Evolutionary conservation across 345 rosid genomes (phyloP), one percentile per base, ranked within the genome.

Genomic region (Rhizophora mangle): DNA sequence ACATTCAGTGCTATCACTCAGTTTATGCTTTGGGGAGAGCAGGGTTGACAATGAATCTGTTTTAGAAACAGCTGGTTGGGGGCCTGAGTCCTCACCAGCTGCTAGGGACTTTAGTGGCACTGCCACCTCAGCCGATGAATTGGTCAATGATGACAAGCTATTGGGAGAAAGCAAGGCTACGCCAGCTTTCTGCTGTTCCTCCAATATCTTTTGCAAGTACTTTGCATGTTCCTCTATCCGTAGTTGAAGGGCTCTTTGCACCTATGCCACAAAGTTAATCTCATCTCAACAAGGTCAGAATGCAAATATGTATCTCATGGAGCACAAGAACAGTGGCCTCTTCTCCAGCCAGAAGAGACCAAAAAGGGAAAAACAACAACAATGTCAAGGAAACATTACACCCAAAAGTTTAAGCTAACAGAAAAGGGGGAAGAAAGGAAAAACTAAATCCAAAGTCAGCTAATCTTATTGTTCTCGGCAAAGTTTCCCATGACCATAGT

Each of bases 171-270:
- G 65, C 29, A 84, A 65, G 60, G 75, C 82, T 31, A 69, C 60
- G 52, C 96, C 92, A 34, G 89, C 81, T 83, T 81, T 85, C 83
- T 84, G 86, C 64, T 93, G 96, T 62, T 93, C 89, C 76, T 89
- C 98, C 82, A 93, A 67, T 69, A 93, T 86, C 83, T 83, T 87
- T 69, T 87, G 89, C 81, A 93, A 83, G 80, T 90, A 90, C 69
- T 80, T 85, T 36, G 92, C 98, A 29, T 93, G 97, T 73, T 90
- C 92, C 81, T 93, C 98, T 61, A 93, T 93, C 59, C 97, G 88
- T 57, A 89, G 65, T 83, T 93, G 97, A 73, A 90, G 90, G 30
- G 72, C 55, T 54, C 88, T 83, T 74, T 93, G 97, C 46, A 93
- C 87, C 95, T 93, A 68, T 49, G 65, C 43, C 62, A 69, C 30